Evolutionary conservation across 371 early-diverging fungal genomes (phyloP).

Genomic region (Parasitella parasitica): DNA sequence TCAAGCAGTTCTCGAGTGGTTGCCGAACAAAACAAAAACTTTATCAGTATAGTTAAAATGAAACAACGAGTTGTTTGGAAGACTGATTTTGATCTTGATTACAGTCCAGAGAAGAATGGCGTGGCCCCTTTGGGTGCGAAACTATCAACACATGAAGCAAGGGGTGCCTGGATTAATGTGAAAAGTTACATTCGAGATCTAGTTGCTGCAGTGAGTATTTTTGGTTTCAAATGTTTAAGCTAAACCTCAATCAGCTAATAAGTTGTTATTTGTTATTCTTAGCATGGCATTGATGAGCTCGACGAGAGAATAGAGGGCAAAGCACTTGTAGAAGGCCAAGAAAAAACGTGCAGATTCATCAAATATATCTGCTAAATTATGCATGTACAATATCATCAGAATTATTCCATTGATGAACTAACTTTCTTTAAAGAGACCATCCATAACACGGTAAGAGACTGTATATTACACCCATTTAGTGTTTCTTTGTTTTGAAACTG

Average conservation of each 20-base stretch:
- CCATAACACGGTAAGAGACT: constrained; percentile 10
- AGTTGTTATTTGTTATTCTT: constrained; percentile 18
- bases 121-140: no score
- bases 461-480: constrained; percentile 20
- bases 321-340: constrained; percentile 8
- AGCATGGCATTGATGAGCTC: constrained; percentile 9
- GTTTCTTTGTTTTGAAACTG: constrained; percentile 15
- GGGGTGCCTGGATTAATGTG: no score
- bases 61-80: no score
- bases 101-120: no score
- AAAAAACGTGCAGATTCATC: constrained; percentile 7
- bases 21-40: no score
- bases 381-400: constrained; percentile 19
- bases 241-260: constrained; percentile 19
- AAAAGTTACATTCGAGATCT: no score
- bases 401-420: constrained; percentile 17
- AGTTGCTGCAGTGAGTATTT: no score
- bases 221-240: no score
- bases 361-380: constrained; percentile 12
- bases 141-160: no score
- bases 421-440: constrained; percentile 15
- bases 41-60: no score
- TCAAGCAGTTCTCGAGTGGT: no score
- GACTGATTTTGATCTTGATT: no score
- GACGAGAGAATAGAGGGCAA: constrained; percentile 13